Conservation (phyloP, 1,139 yeast genomes). For the Pichia sp. region DNA sequence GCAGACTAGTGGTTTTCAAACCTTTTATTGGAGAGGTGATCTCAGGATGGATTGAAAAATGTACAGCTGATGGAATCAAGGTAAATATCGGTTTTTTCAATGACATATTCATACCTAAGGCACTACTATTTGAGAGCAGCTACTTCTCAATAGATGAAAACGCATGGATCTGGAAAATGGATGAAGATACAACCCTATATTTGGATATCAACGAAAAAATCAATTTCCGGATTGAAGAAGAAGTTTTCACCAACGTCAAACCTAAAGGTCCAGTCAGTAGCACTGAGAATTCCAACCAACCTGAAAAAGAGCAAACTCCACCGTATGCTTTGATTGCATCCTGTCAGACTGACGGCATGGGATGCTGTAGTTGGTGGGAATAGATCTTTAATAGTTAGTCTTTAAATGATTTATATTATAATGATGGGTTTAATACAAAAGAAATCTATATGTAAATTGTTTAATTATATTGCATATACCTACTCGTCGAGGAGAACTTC, state of each 20-base stretch:
- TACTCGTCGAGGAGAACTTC: constrained; percentile 94
- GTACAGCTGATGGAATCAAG: constrained; percentile 81
- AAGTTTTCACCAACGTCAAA: constrained; percentile 74
- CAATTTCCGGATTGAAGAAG: constrained; percentile 86
- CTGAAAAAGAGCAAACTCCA: constrained; percentile 39
- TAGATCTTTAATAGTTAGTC: constrained; percentile 23
- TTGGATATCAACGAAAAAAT: constrained; percentile 88
- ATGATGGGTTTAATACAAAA: constrained; percentile 2
- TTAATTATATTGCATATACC: constrained; percentile 94
- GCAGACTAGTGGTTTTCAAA: constrained; percentile 77
- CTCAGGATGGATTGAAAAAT: constrained; percentile 88
- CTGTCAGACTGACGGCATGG: constrained; percentile 95
- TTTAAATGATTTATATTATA: background rate
- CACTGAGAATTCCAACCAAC: constrained; percentile 20
- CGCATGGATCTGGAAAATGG: constrained; percentile 94
- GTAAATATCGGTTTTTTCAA: constrained; percentile 83
- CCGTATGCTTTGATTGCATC: constrained; percentile 86
- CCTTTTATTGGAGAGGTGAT: constrained; percentile 94
- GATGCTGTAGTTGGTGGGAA: constrained; percentile 96
- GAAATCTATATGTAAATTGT: constrained; percentile 3
- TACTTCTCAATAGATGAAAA: constrained; percentile 67
- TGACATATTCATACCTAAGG: constrained; percentile 83
- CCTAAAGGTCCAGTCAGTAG: constrained; percentile 53
- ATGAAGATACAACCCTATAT: constrained; percentile 67
- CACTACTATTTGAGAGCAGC: constrained; percentile 75